phyloP scores from a whole-genome alignment of 2,329 filamentous ascomycete species.

The Phyllosticta ampelicida region DNA sequence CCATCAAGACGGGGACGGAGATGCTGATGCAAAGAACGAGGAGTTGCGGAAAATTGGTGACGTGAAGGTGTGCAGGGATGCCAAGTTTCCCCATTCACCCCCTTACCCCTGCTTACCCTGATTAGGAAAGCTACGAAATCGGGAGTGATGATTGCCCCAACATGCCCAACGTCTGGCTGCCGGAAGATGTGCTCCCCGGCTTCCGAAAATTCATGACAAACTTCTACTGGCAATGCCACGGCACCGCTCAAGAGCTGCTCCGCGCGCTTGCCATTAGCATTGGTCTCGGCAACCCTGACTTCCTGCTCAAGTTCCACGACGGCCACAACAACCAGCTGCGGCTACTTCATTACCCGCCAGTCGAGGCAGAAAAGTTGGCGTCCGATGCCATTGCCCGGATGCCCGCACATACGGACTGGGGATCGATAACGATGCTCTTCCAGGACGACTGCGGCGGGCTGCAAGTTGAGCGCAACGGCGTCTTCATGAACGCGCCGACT shows the following conservation, averaged over 20 bases:
- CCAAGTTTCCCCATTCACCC: not conserved
- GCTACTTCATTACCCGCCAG: slow-evolving; percentile 47
- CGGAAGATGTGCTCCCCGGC: slow-evolving; percentile 33
- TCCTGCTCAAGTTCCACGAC: slow-evolving; percentile 41
- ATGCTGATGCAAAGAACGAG: slow-evolving; percentile 31
- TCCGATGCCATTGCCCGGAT: slow-evolving; percentile 37
- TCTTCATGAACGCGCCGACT: slow-evolving; percentile 1
- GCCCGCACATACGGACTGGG: slow-evolving; percentile 45
- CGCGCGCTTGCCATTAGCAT: slow-evolving; percentile 38
- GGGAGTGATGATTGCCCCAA: slow-evolving; percentile 34
- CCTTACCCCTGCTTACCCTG: not conserved
- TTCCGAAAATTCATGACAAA: slow-evolving; percentile 37
- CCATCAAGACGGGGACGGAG: slow-evolving; percentile 29
- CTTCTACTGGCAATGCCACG: slow-evolving; percentile 41
- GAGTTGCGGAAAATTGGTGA: slow-evolving; percentile 38
- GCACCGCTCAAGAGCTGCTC: slow-evolving; percentile 34
- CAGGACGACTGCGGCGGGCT: slow-evolving; percentile 48
- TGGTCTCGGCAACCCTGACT: slow-evolving; percentile 35
- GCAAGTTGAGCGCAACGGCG: slow-evolving; percentile 25
- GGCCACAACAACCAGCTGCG: slow-evolving; percentile 50
- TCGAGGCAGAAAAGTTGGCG: slow-evolving; percentile 35
- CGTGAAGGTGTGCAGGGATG: slow-evolving; percentile 34
- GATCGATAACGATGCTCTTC: slow-evolving; percentile 30
- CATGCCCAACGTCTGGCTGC: slow-evolving; percentile 38
- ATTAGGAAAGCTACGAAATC: slow-evolving; percentile 34